Conservation (phyloP, 495 filamentous ascomycete species). For the Filosporella fistucella region DNA sequence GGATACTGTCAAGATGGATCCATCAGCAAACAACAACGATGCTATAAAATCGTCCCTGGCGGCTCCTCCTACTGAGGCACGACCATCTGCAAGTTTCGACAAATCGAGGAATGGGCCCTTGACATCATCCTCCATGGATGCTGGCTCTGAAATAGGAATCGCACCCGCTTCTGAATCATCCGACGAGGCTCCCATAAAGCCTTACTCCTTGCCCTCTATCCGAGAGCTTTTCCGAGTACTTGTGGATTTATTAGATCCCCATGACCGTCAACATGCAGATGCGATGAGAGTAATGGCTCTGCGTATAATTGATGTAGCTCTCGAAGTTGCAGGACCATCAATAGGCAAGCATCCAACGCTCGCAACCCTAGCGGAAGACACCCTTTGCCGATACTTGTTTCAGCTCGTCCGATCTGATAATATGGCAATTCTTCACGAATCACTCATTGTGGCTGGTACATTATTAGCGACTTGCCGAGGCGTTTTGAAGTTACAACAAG, state of each 20-base stretch:
- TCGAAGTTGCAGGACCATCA: constrained; percentile 93
- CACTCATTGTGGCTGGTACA: constrained; percentile 86
- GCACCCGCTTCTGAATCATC: constrained; percentile 29
- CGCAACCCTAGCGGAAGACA: constrained; percentile 84
- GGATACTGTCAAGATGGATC: constrained; percentile 82
- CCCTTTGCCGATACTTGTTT: constrained; percentile 91
- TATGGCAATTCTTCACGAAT: constrained; percentile 86
- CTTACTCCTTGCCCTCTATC: constrained; percentile 91
- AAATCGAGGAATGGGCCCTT: constrained; percentile 11
- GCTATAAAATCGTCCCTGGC: constrained; percentile 32
- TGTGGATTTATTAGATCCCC: constrained; percentile 90
- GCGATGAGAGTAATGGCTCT: constrained; percentile 96
- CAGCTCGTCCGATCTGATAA: constrained; percentile 96
- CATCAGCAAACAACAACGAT: constrained; percentile 69
- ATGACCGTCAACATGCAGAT: constrained; percentile 87
- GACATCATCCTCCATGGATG: constrained; percentile 16
- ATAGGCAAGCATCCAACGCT: constrained; percentile 91
- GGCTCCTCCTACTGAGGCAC: constrained; percentile 35
- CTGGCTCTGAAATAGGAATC: constrained; percentile 16
- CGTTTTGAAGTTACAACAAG: constrained; percentile 95
- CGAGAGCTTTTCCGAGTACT: constrained; percentile 90
- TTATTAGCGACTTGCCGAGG: constrained; percentile 84
- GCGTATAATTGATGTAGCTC: constrained; percentile 92
- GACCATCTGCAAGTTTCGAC: constrained; percentile 22
- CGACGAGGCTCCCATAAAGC: constrained; percentile 60